Evolutionary conservation across 768 basidiomycete genomes (phyloP), one percentile per base, ranked within the genome.

Genomic region (Serpula lacrymans): DNA sequence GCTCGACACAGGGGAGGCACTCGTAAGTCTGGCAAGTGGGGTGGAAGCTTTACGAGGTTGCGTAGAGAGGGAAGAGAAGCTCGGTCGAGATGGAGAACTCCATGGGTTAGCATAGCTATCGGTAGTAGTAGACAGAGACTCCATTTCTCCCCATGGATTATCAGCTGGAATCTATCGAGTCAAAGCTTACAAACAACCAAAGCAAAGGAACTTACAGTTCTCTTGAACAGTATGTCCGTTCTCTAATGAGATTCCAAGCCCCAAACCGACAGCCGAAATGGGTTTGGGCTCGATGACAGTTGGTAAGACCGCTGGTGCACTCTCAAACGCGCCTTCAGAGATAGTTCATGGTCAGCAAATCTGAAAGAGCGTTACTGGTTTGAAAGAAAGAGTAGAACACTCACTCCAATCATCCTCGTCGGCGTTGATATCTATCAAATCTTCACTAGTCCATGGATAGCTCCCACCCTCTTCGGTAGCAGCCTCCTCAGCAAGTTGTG

Each of bases 341-440:
- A n/a, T 8, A 34, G n/a, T 1, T 22, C 13, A 6, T 5, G 3
- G 29, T 16, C 40, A 30, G 1, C 27, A 2, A 2, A 10, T 13
- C 34, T 4, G 9, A 30, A n/a, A 18, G 27, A 17, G 16, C 22
- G 32, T 21, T 20, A 34, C 21, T 11, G 22, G 23, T 21, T 28
- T 14, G 26, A 45, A 17, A n/a, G 24, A 40, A 36, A 33, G 41
- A 24, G 32, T 33, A 27, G n/a, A 25, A 14, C 3, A 72, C 84
- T 57, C 58, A 88, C 94, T 87, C 94, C 94, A 99, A 57, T 97
- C 95, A 52, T 84, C 94, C 18, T 82, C 77, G 52, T 98, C 94
- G 0, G 88, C 92, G 54, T 92, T 84, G 4, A 97, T 82, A 55
- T 99, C 93, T 59, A 97, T 95, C 42, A 97, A 60, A 60, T 97